Percentiles rank a stretch among this genome's conserved stretches.
Evolutionary conservation across 2,329 filamentous ascomycete species (phyloP).

Genomic region (Fusarium sp.): DNA sequence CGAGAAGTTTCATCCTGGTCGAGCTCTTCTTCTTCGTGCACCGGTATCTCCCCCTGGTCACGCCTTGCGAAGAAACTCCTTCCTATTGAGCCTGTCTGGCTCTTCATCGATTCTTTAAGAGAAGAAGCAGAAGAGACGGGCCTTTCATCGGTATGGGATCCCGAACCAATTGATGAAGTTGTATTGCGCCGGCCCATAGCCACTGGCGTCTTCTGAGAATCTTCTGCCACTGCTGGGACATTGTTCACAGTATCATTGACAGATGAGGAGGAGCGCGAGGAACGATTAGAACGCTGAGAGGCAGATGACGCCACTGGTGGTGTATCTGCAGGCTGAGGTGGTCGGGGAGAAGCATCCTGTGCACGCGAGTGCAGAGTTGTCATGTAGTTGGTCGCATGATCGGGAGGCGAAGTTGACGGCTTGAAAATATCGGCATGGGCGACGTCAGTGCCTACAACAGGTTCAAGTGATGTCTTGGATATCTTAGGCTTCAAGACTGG

Average conservation of each 20-base stretch:
- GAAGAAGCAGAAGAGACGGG: conserved; percentile 50
- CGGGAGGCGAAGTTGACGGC: conserved; percentile 66
- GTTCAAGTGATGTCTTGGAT: conserved; percentile 65
- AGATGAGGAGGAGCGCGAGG: conserved; percentile 66
- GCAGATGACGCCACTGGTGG: conserved; percentile 53
- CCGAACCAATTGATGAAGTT: conserved; percentile 53
- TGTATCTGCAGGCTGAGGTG: conserved; percentile 50
- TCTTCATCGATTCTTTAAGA: conserved; percentile 54
- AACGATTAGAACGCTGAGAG: conserved; percentile 59
- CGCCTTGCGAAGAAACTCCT: conserved; percentile 56
- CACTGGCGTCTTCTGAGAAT: conserved; percentile 45
- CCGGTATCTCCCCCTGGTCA: conserved; percentile 53
- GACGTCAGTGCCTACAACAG: conserved; percentile 75
- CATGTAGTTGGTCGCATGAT: conserved; percentile 73
- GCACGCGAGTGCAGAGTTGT: conserved; percentile 75
- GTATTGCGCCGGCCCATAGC: conserved; percentile 53
- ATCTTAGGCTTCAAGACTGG: conserved; percentile 53
- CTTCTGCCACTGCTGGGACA: conserved; percentile 50
- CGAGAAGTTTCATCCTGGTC: conserved; percentile 49
- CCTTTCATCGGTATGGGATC: conserved; percentile 42
- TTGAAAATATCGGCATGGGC: conserved; percentile 74
- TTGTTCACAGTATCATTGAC: conserved; percentile 56
- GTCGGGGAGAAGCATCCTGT: conserved; percentile 64
- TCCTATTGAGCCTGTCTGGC: conserved; percentile 55
- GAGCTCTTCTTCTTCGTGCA: conserved; percentile 51